A percentile compares a stretch with the other conserved stretches of the same genome.
Evolutionary conservation across 805 yeast species (phyloP).

Genomic region (Candida piceae): DNA sequence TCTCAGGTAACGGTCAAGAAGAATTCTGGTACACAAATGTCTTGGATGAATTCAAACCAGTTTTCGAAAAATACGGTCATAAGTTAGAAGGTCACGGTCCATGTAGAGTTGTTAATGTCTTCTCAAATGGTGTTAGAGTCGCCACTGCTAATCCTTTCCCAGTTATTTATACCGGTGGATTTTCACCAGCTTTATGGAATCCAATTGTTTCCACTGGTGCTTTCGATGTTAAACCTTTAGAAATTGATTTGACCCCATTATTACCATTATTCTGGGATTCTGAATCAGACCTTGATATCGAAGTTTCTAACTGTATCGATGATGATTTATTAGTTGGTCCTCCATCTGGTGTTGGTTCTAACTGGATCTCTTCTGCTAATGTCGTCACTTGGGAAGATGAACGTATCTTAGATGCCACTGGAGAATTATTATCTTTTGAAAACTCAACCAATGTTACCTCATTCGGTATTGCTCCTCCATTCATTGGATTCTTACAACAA

Average conservation of each 20-base stretch:
- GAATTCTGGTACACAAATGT: conserved; percentile 78
- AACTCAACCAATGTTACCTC: conserved; percentile 28
- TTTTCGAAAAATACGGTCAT: conserved; percentile 37
- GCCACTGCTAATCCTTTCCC: conserved; percentile 67
- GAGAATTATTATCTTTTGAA: conserved; percentile 29
- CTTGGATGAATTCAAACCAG: conserved; percentile 40
- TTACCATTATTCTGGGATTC: conserved; percentile 64
- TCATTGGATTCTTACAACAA: conserved; percentile 33
- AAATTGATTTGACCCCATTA: conserved; percentile 64
- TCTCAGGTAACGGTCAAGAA: conserved; percentile 74
- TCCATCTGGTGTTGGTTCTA: conserved; percentile 38
- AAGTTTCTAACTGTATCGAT: conserved; percentile 48
- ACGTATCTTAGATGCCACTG: conserved; percentile 34
- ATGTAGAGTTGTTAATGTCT: conserved; percentile 59
- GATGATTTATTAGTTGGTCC: conserved; percentile 27
- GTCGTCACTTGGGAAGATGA: conserved; percentile 49
- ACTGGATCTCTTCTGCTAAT: conserved; percentile 60
- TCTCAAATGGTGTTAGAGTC: conserved; percentile 52
- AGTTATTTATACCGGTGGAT: conserved; percentile 74
- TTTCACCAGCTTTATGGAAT: conserved; percentile 75
- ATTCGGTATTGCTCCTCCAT: conserved; percentile 35
- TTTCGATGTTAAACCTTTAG: conserved; percentile 67
- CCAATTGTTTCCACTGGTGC: conserved; percentile 73
- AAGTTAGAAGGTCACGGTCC: conserved; percentile 63
- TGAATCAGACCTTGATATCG: conserved; percentile 36